phyloP scores from a whole-genome alignment of 2,329 filamentous ascomycete species.

The Penicillium sp. region DNA sequence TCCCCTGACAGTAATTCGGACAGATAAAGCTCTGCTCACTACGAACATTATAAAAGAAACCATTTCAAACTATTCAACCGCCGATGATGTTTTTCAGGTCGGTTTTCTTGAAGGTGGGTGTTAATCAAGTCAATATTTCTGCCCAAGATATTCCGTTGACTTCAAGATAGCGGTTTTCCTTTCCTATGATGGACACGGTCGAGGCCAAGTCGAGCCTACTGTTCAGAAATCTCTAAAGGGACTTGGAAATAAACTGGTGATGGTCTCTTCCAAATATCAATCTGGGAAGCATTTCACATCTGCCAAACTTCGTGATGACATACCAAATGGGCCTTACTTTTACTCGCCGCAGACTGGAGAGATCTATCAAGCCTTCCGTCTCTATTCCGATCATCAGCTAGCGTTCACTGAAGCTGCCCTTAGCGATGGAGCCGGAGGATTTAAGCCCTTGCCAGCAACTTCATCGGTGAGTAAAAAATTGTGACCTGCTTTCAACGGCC shows the following conservation, averaged over 20 bases:
- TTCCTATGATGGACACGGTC: conserved; percentile 3
- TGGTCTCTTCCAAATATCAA: conserved; percentile 1
- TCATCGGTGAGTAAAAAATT: conserved; percentile 8
- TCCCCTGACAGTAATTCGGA: conserved; percentile 18
- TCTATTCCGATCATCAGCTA: conserved; percentile 51
- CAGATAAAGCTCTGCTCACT: not conserved
- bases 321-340: conserved; percentile 53
- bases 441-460: conserved; percentile 14
- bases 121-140: not conserved
- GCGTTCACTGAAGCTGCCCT: conserved; percentile 52
- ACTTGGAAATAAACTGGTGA: not conserved
- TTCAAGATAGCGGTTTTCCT: not conserved
- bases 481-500: not conserved
- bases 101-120: conserved; percentile 14
- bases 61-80: conserved; percentile 11
- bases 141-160: not conserved
- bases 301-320: conserved; percentile 5
- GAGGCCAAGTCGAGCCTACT: not conserved
- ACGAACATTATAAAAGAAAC: not conserved
- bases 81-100: conserved; percentile 19
- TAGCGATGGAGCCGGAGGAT: conserved; percentile 17
- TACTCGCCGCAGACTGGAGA: conserved; percentile 43
- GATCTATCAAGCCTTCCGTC: conserved; percentile 49
- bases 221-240: not conserved
- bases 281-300: not conserved